Conservation (phyloP, 352 stramenopile genomes). For the Globisporangium paddicum region DNA sequence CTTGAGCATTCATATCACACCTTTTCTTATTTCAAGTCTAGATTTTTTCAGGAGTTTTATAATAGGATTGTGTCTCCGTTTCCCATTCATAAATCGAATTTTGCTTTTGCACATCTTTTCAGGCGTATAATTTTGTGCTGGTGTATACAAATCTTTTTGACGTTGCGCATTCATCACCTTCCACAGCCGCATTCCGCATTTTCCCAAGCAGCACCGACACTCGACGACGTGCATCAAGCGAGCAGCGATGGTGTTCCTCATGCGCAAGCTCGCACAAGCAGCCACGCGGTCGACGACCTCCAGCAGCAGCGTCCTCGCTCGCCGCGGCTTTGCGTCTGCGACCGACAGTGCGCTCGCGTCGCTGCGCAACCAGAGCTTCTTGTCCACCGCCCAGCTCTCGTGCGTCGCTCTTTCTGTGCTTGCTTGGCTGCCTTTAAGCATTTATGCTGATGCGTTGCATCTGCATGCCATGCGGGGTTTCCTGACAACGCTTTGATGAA, state of each 20-base stretch:
- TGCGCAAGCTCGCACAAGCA: conserved; percentile 5
- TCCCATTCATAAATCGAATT: not conserved
- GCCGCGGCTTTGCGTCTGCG: conserved; percentile 5
- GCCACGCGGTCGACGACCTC: not conserved
- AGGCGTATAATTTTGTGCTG: too few relatives aligned
- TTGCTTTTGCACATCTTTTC: too few relatives aligned
- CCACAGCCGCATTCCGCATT: conserved; percentile 1
- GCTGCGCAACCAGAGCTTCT: conserved; percentile 63
- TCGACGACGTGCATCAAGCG: not conserved
- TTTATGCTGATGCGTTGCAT: too few relatives aligned
- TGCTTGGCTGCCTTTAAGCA: too few relatives aligned
- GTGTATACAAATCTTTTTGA: too few relatives aligned
- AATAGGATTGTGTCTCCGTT: too few relatives aligned
- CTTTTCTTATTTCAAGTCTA: not conserved
- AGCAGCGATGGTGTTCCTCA: conserved; percentile 7
- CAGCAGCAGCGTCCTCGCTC: not conserved
- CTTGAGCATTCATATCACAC: too few relatives aligned
- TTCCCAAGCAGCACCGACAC: not conserved
- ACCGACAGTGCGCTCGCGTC: conserved; percentile 26
- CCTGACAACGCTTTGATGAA: too few relatives aligned
- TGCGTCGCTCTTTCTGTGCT: conserved; percentile 12
- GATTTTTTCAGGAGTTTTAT: not conserved
- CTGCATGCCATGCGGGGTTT: too few relatives aligned
- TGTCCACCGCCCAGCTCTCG: conserved; percentile 67
- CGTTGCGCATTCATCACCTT: not conserved